Base-by-base conservation (phyloP, 805 yeast genomes). In the Saturnispora quitensis region DNA sequence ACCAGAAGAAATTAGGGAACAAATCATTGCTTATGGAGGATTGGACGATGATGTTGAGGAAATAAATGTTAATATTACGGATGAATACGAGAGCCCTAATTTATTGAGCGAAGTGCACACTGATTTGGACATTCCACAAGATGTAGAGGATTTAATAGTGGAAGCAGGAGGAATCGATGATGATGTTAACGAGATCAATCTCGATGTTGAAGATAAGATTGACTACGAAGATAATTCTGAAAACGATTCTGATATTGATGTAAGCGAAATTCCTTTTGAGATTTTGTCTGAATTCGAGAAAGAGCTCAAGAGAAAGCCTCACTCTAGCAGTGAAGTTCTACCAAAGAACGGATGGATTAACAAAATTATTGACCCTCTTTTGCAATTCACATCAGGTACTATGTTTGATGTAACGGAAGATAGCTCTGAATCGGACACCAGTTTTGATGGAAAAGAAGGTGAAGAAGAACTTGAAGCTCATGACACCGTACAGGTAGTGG, bases 331-430 rank as follows among this genome's bases (percentile, higher is more conserved):
- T 18, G 18, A 12, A 4, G 15, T 6, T 13, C 5, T 6, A 17
- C n/a, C 22, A 5, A 17, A 47, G n/a, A 34, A 22, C 20, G 34
- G 46, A 17, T 42, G 45, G 42, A n/a, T 48, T 15, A 33, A 20
- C 7, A 48, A 25, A 4, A 18, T 48, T 20, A 27, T 48, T 24
- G 51, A 48, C 12, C 51, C 51, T 12, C 17, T 48, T 34, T 18
- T 43, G 17, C 42, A 42, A 34, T 48, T 48, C 17, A 48, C 50
- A 20, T 48, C 50, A 24, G 50, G 46, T 18, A 48, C 40, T 3
- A 42, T 48, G 45, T 48, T 48, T 42, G 51, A 49, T 13, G 51
- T 46, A 15, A n/a, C 45, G 6, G 46, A 43, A 27, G 35, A n/a
- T 25, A 20, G 13, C 13, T 38, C 42, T 38, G 42, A 38, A 18